Evolutionary conservation across 75 land plant species (phyloP), one percentile per base, ranked within the genome.

Genomic region (Selaginella tamariscina): DNA sequence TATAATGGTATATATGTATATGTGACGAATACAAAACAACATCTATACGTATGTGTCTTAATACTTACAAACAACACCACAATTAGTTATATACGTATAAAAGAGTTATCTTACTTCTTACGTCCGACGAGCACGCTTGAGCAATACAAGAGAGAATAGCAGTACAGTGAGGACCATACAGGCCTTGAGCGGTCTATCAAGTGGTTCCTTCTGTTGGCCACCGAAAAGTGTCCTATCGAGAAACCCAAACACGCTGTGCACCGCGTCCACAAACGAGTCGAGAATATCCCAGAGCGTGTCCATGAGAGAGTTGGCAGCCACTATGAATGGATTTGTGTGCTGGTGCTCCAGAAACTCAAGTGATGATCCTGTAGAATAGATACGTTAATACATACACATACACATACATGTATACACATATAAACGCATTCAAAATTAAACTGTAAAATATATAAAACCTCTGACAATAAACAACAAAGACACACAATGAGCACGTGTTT

Each of bases 121-220:
- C n/a, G n/a, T n/a, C n/a, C n/a, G n/a, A n/a, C n/a, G n/a, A n/a
- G n/a, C n/a, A n/a, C 49, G 49, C 65, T 70, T 74, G 27, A 74
- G 31, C 49, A 74, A 57, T 31, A 69, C 66, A n/a, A 74, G 30
- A 0, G 76, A 64, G 27, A 74, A 71, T 1, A 69, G 65, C 15
- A 74, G 73, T 30, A 74, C 69, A 1, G 76, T 74, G 27, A 74
- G 65, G 18, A 74, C 76, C 72, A 74, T 70, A 39, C 67, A 64
- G 0, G 76, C 76, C 66, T 74, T 74, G 57, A 69, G 68, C 9
- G 72, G 65, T 15, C 33, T 65, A 72, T 74, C 76, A 1, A 70
- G 31, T 24, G 76, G 76, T 29, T 74, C 76, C 62, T 72, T 74
- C 55, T 64, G 56, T 57, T 49, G 44, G 18, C 66, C 76, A 8